These are phyloP conservation scores for Penicillium cataractarum DNA, from an alignment of 495 filamentous ascomycete species.

Conservation along the genomic window DNA sequence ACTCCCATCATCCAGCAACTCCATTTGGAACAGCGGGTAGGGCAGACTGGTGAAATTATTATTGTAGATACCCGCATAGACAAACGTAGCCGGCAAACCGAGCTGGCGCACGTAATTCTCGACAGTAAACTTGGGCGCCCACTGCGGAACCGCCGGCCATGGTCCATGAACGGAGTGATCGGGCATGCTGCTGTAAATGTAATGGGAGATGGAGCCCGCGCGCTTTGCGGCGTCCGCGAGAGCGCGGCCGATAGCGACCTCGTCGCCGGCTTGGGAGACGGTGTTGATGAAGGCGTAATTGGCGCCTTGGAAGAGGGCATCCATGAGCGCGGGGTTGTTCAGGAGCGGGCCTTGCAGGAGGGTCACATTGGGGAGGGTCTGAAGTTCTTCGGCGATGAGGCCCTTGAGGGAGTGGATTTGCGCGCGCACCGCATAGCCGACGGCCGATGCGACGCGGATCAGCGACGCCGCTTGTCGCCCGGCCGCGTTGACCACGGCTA, in stretches of 20 bases:
- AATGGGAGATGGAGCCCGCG: constrained; percentile 78
- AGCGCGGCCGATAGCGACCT: constrained; percentile 82
- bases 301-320: constrained; percentile 77
- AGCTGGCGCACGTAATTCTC: constrained; percentile 89
- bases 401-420: constrained; percentile 84
- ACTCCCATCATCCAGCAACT: constrained; percentile 76
- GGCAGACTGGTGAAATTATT: constrained; percentile 96
- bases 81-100: constrained; percentile 83
- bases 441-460: constrained; percentile 86
- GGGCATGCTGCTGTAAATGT: constrained; percentile 95
- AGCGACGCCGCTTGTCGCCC: constrained; percentile 93
- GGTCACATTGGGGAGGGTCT: constrained; percentile 78
- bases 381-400: constrained; percentile 81
- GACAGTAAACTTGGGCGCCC: constrained; percentile 87
- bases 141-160: constrained; percentile 85
- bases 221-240: constrained; percentile 88
- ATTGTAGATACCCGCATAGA: constrained; percentile 97
- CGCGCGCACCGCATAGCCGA: constrained; percentile 88
- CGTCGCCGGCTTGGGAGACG: constrained; percentile 90
- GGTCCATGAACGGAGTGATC: constrained; percentile 80
- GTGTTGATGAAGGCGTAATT: constrained; percentile 97
- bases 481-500: constrained; percentile 90
- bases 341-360: constrained; percentile 83
- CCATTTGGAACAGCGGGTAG: constrained; percentile 94
- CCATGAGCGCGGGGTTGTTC: constrained; percentile 67